Percentiles rank a stretch among this genome's conserved stretches.
Conservation (phyloP, 23 red algal species). For the Gracilaria domingensis region DNA sequence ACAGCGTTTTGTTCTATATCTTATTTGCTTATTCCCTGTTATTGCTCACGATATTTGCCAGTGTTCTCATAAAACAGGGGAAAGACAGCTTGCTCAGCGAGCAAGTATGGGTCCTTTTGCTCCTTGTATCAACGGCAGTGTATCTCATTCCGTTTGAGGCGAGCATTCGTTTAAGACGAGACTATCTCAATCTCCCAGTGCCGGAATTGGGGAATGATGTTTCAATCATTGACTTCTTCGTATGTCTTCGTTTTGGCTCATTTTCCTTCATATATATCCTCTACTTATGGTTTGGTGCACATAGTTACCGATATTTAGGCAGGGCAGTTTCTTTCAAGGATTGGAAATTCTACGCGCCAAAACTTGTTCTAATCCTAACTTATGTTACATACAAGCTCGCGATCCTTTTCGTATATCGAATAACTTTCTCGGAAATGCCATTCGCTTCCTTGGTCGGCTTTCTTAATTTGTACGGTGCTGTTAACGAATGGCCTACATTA, state of each 20-base stretch:
- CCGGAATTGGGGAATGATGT: not conserved
- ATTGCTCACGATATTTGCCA: constrained; percentile 32
- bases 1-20: constrained; percentile 31
- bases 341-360: constrained; percentile 79
- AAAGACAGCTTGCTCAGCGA: constrained; percentile 43
- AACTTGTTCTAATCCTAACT: constrained; percentile 39
- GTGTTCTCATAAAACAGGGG: constrained; percentile 31
- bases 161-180: constrained; percentile 24
- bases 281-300: constrained; percentile 67
- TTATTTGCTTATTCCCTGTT: constrained; percentile 43
- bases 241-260: constrained; percentile 42
- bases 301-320: constrained; percentile 57
- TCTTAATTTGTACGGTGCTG: constrained; percentile 45
- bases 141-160: constrained; percentile 76
- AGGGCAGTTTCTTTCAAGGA: constrained; percentile 46
- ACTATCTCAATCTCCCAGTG: constrained; percentile 1
- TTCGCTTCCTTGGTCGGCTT: constrained; percentile 52
- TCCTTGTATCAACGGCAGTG: constrained; percentile 37
- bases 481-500: constrained; percentile 46
- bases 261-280: constrained; percentile 53
- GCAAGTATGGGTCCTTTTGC: constrained; percentile 76
- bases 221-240: constrained; percentile 16
- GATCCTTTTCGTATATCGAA: constrained; percentile 42
- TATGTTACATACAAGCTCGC: constrained; percentile 54
- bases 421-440: constrained; percentile 56